Conservation (phyloP, 768 basidiomycete species). For the Rhizopogon vulgaris region DNA sequence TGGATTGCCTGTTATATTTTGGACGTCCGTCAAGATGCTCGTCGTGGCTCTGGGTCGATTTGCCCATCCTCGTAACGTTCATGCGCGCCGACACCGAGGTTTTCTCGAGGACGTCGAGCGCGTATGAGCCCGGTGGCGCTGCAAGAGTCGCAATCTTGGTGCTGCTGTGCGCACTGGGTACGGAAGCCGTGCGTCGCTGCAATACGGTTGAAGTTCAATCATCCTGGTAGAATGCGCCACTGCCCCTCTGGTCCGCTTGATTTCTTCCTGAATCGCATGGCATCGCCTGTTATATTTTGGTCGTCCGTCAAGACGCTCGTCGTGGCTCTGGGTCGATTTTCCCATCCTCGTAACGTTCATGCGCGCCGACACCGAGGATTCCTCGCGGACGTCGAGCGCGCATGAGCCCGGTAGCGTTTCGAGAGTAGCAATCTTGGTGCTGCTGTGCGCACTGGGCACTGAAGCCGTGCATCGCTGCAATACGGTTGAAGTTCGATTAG, state of each 20-base stretch:
- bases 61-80: neutral
- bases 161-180: neutral
- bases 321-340: neutral
- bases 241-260: neutral
- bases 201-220: neutral
- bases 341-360: constrained; percentile 1
- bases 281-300: neutral
- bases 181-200: neutral
- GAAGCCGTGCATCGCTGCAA: constrained; percentile 4
- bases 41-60: neutral
- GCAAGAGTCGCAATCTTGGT: neutral
- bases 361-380: constrained; percentile 5
- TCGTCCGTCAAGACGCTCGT: neutral
- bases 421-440: constrained; percentile 3
- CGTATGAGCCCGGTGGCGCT: constrained; percentile 2
- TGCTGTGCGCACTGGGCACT: constrained; percentile 2
- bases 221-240: neutral
- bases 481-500: neutral
- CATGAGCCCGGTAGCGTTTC: constrained; percentile 4
- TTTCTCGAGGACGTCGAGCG: constrained; percentile 3
- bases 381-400: constrained; percentile 6
- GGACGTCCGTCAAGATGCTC: neutral
- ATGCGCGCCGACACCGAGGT: constrained; percentile 4
- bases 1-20: neutral
- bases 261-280: too few relatives aligned